Conservation (phyloP, 2,329 filamentous ascomycete genomes). For the Elsinoe arachidis region DNA sequence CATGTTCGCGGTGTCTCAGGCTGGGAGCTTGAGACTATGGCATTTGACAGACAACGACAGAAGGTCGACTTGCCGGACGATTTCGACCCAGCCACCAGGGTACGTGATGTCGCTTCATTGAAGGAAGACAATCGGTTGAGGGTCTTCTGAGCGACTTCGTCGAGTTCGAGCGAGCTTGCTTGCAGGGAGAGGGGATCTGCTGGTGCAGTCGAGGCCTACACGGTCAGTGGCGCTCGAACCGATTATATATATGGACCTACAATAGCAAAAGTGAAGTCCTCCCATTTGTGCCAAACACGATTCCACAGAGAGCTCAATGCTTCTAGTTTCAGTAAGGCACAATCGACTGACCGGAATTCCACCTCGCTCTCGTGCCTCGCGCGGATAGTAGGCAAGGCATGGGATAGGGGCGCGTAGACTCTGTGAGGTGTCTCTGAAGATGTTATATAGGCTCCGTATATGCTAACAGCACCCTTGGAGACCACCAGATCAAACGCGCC, state of each 20-base stretch:
- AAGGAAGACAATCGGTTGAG: constrained; percentile 31
- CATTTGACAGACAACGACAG: constrained; percentile 56
- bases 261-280: constrained; percentile 5
- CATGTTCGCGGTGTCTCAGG: constrained; percentile 20
- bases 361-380: constrained; percentile 42
- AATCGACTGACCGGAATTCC: constrained; percentile 39
- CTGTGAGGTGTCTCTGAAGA: constrained; percentile 42
- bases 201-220: not conserved
- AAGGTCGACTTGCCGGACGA: constrained; percentile 71
- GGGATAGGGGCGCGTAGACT: constrained; percentile 59
- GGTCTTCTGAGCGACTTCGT: constrained; percentile 20
- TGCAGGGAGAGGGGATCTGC: not conserved
- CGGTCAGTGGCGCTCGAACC: not conserved
- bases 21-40: constrained; percentile 47
- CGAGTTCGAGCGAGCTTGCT: constrained; percentile 20
- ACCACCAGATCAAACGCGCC: constrained; percentile 62
- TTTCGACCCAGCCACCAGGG: constrained; percentile 61
- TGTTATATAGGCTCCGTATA: constrained; percentile 56
- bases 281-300: constrained; percentile 48
- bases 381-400: constrained; percentile 57
- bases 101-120: constrained; percentile 46
- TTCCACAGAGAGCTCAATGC: constrained; percentile 58
- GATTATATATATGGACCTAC: too few species aligned
- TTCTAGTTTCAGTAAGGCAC: constrained; percentile 45
- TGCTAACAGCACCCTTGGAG: constrained; percentile 50